A percentile compares a stretch with the other conserved stretches of the same genome.
Evolutionary conservation across 2,329 filamentous ascomycete species (phyloP).

Genomic region (Pseudocercospora cruenta): DNA sequence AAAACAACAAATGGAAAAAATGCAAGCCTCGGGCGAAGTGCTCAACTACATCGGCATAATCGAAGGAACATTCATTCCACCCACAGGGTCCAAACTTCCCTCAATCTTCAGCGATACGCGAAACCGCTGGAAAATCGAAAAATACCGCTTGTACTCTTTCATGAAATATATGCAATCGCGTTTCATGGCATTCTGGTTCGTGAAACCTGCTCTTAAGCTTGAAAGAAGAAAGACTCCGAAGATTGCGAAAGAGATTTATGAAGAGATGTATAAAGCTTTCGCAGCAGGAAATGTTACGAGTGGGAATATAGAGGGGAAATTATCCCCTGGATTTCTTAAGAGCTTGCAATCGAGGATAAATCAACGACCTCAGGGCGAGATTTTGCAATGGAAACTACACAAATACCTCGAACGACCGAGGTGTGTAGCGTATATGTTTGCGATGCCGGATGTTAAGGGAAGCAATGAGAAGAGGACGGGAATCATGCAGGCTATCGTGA

Average conservation of each 20-base stretch:
- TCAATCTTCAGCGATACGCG: constrained; percentile 19
- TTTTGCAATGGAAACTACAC: constrained; percentile 37
- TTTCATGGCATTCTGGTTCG: constrained; percentile 21
- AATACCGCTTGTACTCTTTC: constrained; percentile 7
- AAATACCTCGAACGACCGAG: constrained; percentile 32
- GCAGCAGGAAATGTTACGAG: constrained; percentile 44
- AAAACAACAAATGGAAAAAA: constrained; percentile 38
- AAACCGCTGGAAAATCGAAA: constrained; percentile 14
- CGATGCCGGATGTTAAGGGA: constrained; percentile 27
- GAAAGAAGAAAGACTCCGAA: constrained; percentile 42
- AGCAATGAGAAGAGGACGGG: constrained; percentile 31
- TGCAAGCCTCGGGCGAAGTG: constrained; percentile 28
- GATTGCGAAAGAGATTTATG: constrained; percentile 48
- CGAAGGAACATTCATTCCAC: constrained; percentile 42
- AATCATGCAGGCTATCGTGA: constrained; percentile 37
- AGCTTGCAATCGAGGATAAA: constrained; percentile 18
- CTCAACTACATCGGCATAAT: constrained; percentile 51
- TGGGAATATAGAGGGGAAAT: constrained; percentile 24
- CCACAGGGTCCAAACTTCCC: constrained; percentile 32
- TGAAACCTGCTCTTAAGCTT: constrained; percentile 22
- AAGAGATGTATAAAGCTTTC: constrained; percentile 52
- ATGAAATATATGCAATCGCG: constrained; percentile 1
- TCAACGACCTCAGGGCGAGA: constrained; percentile 41
- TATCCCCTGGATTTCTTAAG: neutral
- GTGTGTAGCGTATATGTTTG: constrained; percentile 32